A percentile compares a stretch with the other conserved stretches of the same genome.
These are phyloP conservation scores for Emergomyces orientalis DNA, from an alignment of 2,329 filamentous ascomycete genomes.

Conservation along the genomic window DNA sequence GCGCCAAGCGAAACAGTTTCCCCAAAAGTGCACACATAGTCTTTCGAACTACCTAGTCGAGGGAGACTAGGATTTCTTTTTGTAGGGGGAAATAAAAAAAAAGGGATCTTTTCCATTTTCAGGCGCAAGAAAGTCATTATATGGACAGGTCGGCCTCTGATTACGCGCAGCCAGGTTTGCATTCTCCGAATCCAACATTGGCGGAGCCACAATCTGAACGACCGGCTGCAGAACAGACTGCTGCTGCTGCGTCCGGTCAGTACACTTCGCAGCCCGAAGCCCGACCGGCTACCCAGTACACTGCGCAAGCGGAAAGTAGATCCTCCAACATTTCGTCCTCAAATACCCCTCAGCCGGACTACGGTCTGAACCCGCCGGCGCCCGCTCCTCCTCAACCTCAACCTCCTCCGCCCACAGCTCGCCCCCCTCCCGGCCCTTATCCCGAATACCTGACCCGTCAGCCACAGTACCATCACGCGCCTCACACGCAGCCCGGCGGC, in stretches of 20 bases:
- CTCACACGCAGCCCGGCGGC: constrained; percentile 60
- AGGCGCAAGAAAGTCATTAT: constrained; percentile 8
- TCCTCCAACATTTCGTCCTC: constrained; percentile 62
- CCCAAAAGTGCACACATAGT: background rate
- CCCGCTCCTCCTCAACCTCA: constrained; percentile 53
- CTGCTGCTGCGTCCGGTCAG: constrained; percentile 54
- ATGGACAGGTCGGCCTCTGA: constrained; percentile 59
- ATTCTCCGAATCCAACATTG: constrained; percentile 46
- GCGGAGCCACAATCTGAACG: constrained; percentile 67
- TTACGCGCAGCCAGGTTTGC: constrained; percentile 84
- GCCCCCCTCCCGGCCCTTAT: constrained; percentile 38
- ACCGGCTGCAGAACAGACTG: constrained; percentile 77
- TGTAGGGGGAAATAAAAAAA: constrained; percentile 6
- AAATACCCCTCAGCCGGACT: constrained; percentile 81
- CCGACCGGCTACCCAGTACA: constrained; percentile 54
- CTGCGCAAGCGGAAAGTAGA: constrained; percentile 70
- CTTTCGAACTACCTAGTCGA: constrained; percentile 1
- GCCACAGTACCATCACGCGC: constrained; percentile 63
- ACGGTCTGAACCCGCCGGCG: constrained; percentile 61
- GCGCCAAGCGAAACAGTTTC: constrained; percentile 1
- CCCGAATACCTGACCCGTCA: constrained; percentile 77
- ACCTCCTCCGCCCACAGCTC: constrained; percentile 13
- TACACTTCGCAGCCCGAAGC: constrained; percentile 33
- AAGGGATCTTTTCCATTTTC: constrained; percentile 4
- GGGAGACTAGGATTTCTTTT: background rate